Evolutionary conservation across 129 eudicot genomes (phyloP), one percentile per base, ranked within the genome.

Genomic region (Escallonia rubra): DNA sequence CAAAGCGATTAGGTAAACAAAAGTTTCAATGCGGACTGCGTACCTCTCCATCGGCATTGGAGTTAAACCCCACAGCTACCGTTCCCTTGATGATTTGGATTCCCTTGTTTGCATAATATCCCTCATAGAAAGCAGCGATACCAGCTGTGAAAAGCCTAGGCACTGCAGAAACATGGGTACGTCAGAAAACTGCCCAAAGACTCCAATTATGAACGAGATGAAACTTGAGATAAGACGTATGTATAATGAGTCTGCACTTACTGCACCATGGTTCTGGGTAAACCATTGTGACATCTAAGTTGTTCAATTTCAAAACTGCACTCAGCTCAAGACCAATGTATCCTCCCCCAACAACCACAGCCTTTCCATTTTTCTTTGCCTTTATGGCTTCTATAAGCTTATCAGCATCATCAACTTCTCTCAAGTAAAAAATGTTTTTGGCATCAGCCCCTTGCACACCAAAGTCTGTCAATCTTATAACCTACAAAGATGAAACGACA

Each of bases 201-300:
- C 41, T 34, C 38, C 10, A 52, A 50, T 43, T 13, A 67, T 3
- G 43, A 48, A 43, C 13, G 46, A 54, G 44, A 44, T 14, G 7
- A 4, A 68, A 57, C 40, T 10, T 13, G 1, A 6, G 7, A 23
- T 53, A 57, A 61, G 62, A 44, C 16, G 70, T 64, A 49, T 63
- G 49, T 59, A 23, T 44, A 4, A 14, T 23, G 6, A 70, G 53
- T 66, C 14, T 83, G 58, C 41, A 89, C 99, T 89, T 89, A 89
- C 99, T 93, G 90, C 99, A 93, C 99, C 96, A 89, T 58, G 99
- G 93, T 69, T 93, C 99, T 5, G 99, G 99, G 86, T 80, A 93
- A 72, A 93, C 99, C 99, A 93, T 93, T 57, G 62, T 83, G 64
- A 89, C 96, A 71, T 89, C 95, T 59, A 84, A 56, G 52, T 93